These are phyloP conservation scores for Gaertneriomyces semiglobifer DNA, from an alignment of 192 early-diverging fungal species.

Conservation along the genomic window DNA sequence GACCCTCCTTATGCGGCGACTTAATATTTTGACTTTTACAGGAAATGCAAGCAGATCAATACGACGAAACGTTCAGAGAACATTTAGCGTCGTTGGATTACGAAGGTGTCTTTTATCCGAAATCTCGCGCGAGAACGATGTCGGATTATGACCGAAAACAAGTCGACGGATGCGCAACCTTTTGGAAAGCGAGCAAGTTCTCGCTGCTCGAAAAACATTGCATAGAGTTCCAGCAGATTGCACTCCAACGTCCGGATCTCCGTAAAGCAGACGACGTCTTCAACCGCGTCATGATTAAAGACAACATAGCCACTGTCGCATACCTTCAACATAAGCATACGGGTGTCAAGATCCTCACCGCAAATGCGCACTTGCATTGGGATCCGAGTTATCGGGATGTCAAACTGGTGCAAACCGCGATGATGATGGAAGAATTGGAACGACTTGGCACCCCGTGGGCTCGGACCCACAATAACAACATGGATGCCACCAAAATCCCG, in stretches of 20 bases:
- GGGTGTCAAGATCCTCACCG: constrained; percentile 66
- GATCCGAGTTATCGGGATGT: constrained; percentile 88
- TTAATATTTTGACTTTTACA: constrained; percentile 33
- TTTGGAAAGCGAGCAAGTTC: constrained; percentile 86
- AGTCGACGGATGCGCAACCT: constrained; percentile 96
- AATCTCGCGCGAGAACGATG: constrained; percentile 94
- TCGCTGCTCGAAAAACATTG: constrained; percentile 75
- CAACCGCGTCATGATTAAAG: constrained; percentile 96
- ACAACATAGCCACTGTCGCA: constrained; percentile 85
- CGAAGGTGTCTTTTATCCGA: constrained; percentile 89
- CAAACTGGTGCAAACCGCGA: constrained; percentile 91
- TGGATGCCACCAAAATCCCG: constrained; percentile 24
- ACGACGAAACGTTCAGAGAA: constrained; percentile 81
- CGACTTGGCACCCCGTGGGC: constrained; percentile 49
- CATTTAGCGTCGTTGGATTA: constrained; percentile 71
- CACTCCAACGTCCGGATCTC: constrained; percentile 81
- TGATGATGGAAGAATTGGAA: constrained; percentile 89
- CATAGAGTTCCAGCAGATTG: constrained; percentile 93
- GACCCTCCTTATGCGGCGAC: background rate
- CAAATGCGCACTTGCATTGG: constrained; percentile 93
- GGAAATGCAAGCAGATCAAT: constrained; percentile 86
- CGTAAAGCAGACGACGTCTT: constrained; percentile 90
- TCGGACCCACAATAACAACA: background rate
- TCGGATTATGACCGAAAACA: constrained; percentile 74
- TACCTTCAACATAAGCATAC: constrained; percentile 82